phyloP scores from a whole-genome alignment of 192 early-diverging fungal genomes.

The Coemansia sp. region DNA sequence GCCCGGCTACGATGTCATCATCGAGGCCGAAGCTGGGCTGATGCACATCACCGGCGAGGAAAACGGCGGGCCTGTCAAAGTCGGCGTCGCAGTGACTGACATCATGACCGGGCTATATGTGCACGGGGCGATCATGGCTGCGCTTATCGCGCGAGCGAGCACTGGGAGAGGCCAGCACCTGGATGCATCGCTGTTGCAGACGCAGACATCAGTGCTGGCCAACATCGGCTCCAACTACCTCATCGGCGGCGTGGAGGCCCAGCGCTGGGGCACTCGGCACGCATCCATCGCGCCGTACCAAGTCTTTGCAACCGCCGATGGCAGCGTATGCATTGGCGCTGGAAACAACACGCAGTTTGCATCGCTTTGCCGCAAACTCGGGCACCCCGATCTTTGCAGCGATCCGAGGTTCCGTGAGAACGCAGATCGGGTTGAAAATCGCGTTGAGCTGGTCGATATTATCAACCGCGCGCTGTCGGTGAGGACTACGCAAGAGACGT shows the following conservation, averaged over 20 bases:
- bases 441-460: conserved; percentile 63
- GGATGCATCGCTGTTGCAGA: conserved; percentile 88
- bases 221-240: conserved; percentile 92
- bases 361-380: conserved; percentile 64
- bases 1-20: conserved; percentile 91
- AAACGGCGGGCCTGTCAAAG: conserved; percentile 84
- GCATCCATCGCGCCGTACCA: conserved; percentile 94
- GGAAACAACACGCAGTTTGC: conserved; percentile 89
- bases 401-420: conserved; percentile 71
- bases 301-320: conserved; percentile 77
- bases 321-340: conserved; percentile 84
- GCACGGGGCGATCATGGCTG: conserved; percentile 90
- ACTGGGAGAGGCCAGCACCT: conserved; percentile 82
- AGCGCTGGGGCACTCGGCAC: conserved; percentile 87
- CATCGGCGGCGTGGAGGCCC: conserved; percentile 79
- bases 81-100: conserved; percentile 96
- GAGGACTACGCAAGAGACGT: conserved; percentile 64
- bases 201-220: conserved; percentile 83
- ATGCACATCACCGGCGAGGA: conserved; percentile 97
- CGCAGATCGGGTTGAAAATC: conserved; percentile 71
- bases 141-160: conserved; percentile 66
- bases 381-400: conserved; percentile 46
- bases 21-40: conserved; percentile 88
- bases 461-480: conserved; percentile 58
- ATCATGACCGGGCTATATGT: conserved; percentile 82